Conservation (phyloP, 805 yeast species). For the Teunomyces cretensis region DNA sequence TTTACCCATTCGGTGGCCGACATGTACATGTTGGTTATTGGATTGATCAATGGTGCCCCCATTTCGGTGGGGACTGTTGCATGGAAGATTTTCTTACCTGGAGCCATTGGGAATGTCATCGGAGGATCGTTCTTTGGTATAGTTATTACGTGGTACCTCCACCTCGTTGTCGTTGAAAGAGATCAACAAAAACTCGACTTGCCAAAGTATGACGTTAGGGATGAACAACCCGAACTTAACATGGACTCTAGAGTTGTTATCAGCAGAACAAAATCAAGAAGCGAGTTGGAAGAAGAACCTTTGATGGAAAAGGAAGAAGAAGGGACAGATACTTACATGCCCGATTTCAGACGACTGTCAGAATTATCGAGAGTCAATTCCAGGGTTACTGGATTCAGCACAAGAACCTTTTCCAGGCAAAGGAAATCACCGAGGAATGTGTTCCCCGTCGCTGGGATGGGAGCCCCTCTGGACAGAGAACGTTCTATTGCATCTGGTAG, state of each 20-base stretch:
- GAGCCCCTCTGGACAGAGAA: conserved; percentile 57
- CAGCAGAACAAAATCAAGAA: conserved; percentile 23
- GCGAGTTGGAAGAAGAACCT: conserved; percentile 7
- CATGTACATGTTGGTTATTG: conserved; percentile 68
- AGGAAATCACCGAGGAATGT: conserved; percentile 67
- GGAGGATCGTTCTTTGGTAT: conserved; percentile 75
- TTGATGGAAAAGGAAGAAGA: conserved; percentile 1
- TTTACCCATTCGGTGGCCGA: conserved; percentile 83
- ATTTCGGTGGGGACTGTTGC: conserved; percentile 62
- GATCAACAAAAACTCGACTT: conserved; percentile 62
- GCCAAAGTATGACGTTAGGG: conserved; percentile 69
- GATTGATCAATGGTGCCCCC: conserved; percentile 64
- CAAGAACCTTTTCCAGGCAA: background rate
- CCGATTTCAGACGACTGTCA: background rate
- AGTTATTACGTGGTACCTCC: conserved; percentile 70
- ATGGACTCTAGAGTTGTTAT: conserved; percentile 74
- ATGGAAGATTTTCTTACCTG: conserved; percentile 75
- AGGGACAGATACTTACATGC: background rate
- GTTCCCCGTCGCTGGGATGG: conserved; percentile 81
- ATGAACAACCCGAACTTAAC: conserved; percentile 77
- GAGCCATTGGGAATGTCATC: conserved; percentile 68
- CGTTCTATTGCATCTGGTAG: conserved; percentile 51
- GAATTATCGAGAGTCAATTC: conserved; percentile 11
- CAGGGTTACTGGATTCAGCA: conserved; percentile 9
- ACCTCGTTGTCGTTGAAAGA: conserved; percentile 67